These are phyloP conservation scores for Leishmania aethiopica DNA, from an alignment of 208 protist genomes.

Conservation along the genomic window DNA sequence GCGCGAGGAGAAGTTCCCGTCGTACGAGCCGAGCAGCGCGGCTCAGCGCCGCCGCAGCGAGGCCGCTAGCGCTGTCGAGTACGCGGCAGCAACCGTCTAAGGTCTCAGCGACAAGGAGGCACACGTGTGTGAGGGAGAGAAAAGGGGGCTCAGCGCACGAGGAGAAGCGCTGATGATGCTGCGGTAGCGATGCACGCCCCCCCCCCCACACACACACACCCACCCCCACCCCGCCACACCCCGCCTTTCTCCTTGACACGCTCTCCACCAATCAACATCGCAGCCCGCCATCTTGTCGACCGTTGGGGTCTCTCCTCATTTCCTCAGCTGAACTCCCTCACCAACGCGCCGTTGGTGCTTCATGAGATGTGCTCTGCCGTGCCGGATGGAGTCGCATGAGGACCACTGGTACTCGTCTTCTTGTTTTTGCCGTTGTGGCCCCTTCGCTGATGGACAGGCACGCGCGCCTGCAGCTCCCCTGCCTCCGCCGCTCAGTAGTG, in stretches of 20 bases:
- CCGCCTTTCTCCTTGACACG: not conserved
- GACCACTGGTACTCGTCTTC: not conserved
- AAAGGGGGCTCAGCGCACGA: not conserved
- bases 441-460: not conserved
- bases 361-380: not conserved
- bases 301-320: not conserved
- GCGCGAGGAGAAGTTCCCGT: conserved; percentile 79
- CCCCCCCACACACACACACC: too few species aligned
- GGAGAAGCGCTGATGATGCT: not conserved
- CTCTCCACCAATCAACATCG: not conserved
- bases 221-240: too few species aligned
- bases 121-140: not conserved
- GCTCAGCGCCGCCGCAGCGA: conserved; percentile 68
- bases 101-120: not conserved
- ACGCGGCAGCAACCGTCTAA: conserved; percentile 53
- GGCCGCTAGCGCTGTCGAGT: conserved; percentile 73
- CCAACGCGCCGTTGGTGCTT: not conserved
- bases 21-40: conserved; percentile 66
- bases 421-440: not conserved
- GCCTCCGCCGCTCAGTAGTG: not conserved
- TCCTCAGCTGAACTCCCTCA: not conserved
- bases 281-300: not conserved
- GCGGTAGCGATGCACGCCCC: not conserved
- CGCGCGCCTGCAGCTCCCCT: not conserved
- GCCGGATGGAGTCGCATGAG: not conserved